These are phyloP conservation scores for Eucalyptus regnans DNA, from an alignment of 345 rosid species.

Conservation along the genomic window DNA sequence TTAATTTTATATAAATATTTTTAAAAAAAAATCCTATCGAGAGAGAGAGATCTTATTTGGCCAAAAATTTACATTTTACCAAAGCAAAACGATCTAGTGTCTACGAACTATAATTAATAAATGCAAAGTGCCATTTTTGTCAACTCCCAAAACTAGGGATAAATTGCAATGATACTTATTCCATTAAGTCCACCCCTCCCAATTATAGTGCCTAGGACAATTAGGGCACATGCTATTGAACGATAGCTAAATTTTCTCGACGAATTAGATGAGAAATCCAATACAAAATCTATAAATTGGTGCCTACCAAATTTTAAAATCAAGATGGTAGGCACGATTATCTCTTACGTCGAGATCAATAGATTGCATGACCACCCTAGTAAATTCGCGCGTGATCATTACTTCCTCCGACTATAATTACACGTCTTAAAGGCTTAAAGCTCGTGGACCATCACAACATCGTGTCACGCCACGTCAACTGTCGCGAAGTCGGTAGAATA, in stretches of 20 bases:
- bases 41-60: not conserved
- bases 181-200: not conserved
- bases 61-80: not conserved
- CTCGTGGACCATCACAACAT: not conserved
- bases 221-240: not conserved
- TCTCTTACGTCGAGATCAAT: not conserved
- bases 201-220: not conserved
- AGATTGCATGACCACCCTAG: not conserved
- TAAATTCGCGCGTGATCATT: not conserved
- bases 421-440: not conserved
- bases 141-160: not conserved
- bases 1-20: not conserved
- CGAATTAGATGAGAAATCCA: not conserved
- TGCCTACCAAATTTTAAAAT: not conserved
- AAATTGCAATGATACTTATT: not conserved
- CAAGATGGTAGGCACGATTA: not conserved
- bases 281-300: not conserved
- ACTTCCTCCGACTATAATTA: not conserved
- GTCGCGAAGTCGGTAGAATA: not conserved
- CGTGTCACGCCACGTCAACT: not conserved
- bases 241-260: not conserved
- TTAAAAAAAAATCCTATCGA: not conserved
- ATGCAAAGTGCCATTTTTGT: not conserved
- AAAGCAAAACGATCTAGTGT: not conserved
- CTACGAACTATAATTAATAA: not conserved